Evolutionary conservation across 495 filamentous ascomycete genomes (phyloP), one percentile per base, ranked within the genome.

Genomic region (Penicillium pulvis): DNA sequence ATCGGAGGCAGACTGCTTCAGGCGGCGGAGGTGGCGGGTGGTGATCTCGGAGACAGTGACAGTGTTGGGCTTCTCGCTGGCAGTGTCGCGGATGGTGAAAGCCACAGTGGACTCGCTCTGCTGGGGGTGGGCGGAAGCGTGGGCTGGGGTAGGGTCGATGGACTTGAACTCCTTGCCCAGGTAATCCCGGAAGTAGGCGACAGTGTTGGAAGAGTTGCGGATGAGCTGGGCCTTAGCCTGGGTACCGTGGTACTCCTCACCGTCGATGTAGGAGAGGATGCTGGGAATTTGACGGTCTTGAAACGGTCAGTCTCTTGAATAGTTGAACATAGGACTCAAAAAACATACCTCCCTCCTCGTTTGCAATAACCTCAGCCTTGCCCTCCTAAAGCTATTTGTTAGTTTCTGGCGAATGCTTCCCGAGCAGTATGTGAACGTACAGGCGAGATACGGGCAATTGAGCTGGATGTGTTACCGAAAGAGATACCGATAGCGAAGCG

Each of bases 401-500:
- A 62, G 63, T 69, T 19, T 61, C 55, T 43, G 43, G 52, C 4
- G 1, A n/a, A 30, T 10, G 31, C 20, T 2, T 17, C 14, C 20
- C 20, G 56, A 16, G 12, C 12, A 36, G 43, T 20, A 48, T 17
- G 48, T 41, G 43, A n/a, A 74, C 85, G 56, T 80, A 87, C 85
- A 60, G 73, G 72, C 45, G 87, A 83, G 33, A 92, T 91, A 68
- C 86, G 89, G 62, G 93, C 94, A 77, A 98, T 98, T 52, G 92
- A 96, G 78, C 93, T 97, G 83, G 92, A 94, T 50, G 90, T 91
- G 77, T 98, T 98, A 74, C 94, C 95, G 81, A 98, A 98, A 51
- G 92, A 90, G 72, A 98, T 91, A 74, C 94, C 94, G 76, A 98
- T 98, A 65, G 89, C 89, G 60, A 86, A 83, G 61, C 86, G 79